Evolutionary conservation across 352 stramenopile species (phyloP).

Genomic region (Phytopythium helicoides): DNA sequence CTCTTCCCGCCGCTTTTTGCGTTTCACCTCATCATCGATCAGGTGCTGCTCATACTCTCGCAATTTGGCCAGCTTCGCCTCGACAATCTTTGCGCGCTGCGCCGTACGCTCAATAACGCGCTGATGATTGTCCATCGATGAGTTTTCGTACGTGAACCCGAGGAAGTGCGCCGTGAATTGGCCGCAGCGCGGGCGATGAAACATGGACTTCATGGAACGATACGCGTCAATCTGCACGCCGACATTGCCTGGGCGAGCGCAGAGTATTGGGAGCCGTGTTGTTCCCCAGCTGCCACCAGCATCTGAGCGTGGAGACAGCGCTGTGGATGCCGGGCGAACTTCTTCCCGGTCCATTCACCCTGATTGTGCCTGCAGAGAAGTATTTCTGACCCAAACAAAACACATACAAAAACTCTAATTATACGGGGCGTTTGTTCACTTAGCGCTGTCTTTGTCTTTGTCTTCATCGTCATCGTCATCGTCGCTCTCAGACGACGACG

Average conservation of each 20-base stretch:
- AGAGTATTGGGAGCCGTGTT: conserved; percentile 46
- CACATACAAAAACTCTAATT: not conserved
- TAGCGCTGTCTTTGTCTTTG: conserved; percentile 26
- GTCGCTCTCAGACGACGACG: conserved; percentile 16
- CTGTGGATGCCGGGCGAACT: conserved; percentile 10
- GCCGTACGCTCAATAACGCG: conserved; percentile 58
- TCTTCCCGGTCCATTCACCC: conserved; percentile 20
- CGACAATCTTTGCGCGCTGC: conserved; percentile 33
- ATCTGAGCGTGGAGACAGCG: not conserved
- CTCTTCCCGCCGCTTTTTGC: conserved; percentile 32
- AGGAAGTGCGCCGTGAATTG: conserved; percentile 75
- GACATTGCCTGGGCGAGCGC: conserved; percentile 65
- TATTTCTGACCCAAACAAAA: too few relatives aligned
- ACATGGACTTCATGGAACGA: conserved; percentile 45
- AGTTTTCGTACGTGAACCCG: conserved; percentile 57
- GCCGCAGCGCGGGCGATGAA: conserved; percentile 49
- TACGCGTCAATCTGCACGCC: conserved; percentile 77
- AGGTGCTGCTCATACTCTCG: conserved; percentile 42
- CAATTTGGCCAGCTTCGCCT: conserved; percentile 49
- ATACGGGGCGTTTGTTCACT: too few relatives aligned
- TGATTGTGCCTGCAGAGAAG: not conserved
- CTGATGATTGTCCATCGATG: conserved; percentile 69
- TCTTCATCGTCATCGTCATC: conserved; percentile 21
- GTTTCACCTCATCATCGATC: conserved; percentile 31
- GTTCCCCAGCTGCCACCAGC: conserved; percentile 6